Conservation (phyloP, 768 basidiomycete species). For the Auricularia sp. region DNA sequence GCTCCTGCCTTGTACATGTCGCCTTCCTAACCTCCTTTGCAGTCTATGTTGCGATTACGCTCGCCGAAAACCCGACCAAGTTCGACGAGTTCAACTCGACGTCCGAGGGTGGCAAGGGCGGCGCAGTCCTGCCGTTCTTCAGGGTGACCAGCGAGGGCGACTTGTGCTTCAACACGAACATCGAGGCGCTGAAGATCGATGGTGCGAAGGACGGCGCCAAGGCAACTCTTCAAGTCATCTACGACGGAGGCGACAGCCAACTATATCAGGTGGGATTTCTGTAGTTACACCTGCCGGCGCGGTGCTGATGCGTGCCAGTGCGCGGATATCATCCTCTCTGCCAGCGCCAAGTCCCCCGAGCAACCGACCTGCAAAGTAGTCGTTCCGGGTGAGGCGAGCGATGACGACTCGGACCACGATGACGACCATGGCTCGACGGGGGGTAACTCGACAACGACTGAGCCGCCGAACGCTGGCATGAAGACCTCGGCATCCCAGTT, state of each 20-base stretch:
- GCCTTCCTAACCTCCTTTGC: not conserved
- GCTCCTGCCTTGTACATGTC: not conserved
- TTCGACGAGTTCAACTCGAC: conserved; percentile 54
- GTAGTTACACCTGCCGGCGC: not conserved
- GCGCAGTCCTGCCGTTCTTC: conserved; percentile 38
- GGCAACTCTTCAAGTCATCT: conserved; percentile 64
- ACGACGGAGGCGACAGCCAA: conserved; percentile 57
- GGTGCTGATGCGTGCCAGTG: conserved; percentile 37
- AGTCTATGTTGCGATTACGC: conserved; percentile 37
- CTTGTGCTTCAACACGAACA: conserved; percentile 59
- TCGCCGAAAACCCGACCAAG: conserved; percentile 41
- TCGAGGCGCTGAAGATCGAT: conserved; percentile 38
- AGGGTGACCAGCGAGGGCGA: conserved; percentile 44
- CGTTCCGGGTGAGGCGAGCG: not conserved
- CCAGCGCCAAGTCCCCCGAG: conserved; percentile 36
- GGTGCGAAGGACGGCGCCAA: conserved; percentile 54
- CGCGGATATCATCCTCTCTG: conserved; percentile 65
- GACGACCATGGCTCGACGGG: not conserved
- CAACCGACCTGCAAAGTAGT: not conserved
- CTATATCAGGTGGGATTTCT: conserved; percentile 51
- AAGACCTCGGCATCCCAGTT: not conserved
- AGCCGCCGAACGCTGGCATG: not conserved
- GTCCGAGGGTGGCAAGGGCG: conserved; percentile 19
- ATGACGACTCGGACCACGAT: conserved; percentile 2
- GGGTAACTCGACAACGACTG: not conserved